Conservation (phyloP, 225 moss, liverwort and hornwort species). For the Pseudoscleropodium purum region DNA sequence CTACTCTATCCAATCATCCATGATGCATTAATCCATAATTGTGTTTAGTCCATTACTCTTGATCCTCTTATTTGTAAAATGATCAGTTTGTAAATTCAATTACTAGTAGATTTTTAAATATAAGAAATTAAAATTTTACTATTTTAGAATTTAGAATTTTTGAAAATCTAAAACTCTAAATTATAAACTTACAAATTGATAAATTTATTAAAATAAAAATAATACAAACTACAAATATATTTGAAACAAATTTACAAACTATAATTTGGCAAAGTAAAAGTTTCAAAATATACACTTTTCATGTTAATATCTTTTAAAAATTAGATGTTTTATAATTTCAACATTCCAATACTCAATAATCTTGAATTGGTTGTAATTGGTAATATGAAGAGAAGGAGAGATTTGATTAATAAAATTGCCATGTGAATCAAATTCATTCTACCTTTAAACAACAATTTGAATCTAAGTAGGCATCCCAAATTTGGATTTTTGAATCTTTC, state of each 20-base stretch:
- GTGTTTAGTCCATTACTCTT: neutral
- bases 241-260: neutral
- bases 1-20: neutral
- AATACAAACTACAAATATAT: too few species aligned
- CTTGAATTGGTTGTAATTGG: neutral
- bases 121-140: too few species aligned
- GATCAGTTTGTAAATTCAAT: neutral
- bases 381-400: fast-evolving
- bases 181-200: neutral
- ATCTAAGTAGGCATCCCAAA: fast-evolving
- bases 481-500: neutral
- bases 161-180: neutral
- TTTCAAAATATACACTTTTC: neutral
- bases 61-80: neutral
- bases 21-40: neutral
- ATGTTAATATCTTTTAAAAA: neutral
- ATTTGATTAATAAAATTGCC: neutral
- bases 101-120: too few species aligned
- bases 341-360: neutral
- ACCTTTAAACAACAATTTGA: fast-evolving
- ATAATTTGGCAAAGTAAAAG: neutral
- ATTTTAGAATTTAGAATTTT: too few species aligned
- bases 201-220: neutral
- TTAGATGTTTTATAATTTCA: neutral
- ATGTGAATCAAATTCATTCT: neutral